A percentile compares a stretch with the other conserved stretches of the same genome.
These are phyloP conservation scores for Wickerhamomyces subpelliculosus DNA, from an alignment of 805 yeast species.

Conservation along the genomic window DNA sequence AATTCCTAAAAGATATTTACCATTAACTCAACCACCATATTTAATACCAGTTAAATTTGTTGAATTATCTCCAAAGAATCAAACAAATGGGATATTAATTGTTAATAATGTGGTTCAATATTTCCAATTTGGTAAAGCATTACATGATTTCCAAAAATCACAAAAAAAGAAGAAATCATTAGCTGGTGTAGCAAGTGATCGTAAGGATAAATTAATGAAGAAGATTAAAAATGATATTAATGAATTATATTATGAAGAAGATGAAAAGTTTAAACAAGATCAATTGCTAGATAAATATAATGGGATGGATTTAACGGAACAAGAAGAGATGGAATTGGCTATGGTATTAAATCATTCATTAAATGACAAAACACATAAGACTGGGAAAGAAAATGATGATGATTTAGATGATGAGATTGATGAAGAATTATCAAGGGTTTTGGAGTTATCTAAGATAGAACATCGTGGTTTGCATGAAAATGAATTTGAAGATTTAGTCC, in stretches of 20 bases:
- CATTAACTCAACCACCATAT: conserved; percentile 4
- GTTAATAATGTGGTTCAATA: conserved; percentile 15
- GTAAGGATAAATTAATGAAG: conserved; percentile 13
- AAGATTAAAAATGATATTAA: conserved; percentile 14
- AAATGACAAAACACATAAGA: conserved; percentile 3
- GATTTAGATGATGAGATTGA: conserved; percentile 4
- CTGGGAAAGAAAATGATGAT: neutral
- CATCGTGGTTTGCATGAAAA: neutral
- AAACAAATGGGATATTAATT: conserved; percentile 12
- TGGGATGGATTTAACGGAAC: conserved; percentile 12
- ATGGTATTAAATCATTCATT: conserved; percentile 18
- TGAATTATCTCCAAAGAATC: conserved; percentile 7
- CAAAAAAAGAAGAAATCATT: conserved; percentile 8
- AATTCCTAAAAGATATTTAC: conserved; percentile 12
- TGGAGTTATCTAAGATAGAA: conserved; percentile 8
- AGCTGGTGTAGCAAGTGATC: conserved; percentile 9
- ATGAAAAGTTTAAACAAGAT: conserved; percentile 8
- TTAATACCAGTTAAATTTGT: conserved; percentile 12
- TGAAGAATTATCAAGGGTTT: conserved; percentile 7
- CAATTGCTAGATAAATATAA: conserved; percentile 15
- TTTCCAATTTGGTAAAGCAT: conserved; percentile 17
- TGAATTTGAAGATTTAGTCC: too few relatives aligned
- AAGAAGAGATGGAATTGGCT: conserved; percentile 21
- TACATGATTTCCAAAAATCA: neutral
- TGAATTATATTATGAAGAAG: conserved; percentile 15